A percentile compares a stretch with the other conserved stretches of the same genome.
Evolutionary conservation across 495 filamentous ascomycete genomes (phyloP).

Genomic region (Tricharina praecox): DNA sequence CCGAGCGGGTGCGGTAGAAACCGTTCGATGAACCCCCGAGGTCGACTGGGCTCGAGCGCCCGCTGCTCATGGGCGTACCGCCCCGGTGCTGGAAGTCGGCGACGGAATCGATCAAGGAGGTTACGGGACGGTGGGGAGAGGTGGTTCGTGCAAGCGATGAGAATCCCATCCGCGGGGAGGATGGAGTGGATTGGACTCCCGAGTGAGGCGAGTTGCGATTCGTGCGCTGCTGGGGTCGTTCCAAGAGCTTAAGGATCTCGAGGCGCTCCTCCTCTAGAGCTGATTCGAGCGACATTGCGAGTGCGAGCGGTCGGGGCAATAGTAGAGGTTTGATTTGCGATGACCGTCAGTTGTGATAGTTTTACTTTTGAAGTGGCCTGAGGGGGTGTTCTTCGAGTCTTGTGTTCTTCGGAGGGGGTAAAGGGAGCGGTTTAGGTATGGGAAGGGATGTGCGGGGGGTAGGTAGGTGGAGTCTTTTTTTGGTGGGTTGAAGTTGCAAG

Average conservation of each 20-base stretch:
- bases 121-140: slow-evolving; percentile 27
- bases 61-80: neutral
- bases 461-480: no score
- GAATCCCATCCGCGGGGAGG: slow-evolving; percentile 35
- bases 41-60: slow-evolving; percentile 1
- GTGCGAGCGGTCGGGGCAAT: no score
- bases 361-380: no score
- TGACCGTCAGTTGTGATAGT: no score
- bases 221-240: slow-evolving; percentile 28
- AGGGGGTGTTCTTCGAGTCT: no score
- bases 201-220: slow-evolving; percentile 26
- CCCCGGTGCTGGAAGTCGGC: neutral
- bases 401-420: no score
- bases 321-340: no score
- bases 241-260: slow-evolving; percentile 49
- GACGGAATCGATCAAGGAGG: slow-evolving; percentile 23
- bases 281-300: slow-evolving; percentile 49
- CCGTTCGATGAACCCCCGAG: neutral
- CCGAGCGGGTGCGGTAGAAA: neutral
- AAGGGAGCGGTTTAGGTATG: no score
- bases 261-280: slow-evolving; percentile 56
- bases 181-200: slow-evolving; percentile 33
- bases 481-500: no score
- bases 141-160: slow-evolving; percentile 34
- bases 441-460: no score